Evolutionary conservation across 2,329 filamentous ascomycete genomes (phyloP), one percentile per base, ranked within the genome.

Genomic region (Didymosphaeria variabile): DNA sequence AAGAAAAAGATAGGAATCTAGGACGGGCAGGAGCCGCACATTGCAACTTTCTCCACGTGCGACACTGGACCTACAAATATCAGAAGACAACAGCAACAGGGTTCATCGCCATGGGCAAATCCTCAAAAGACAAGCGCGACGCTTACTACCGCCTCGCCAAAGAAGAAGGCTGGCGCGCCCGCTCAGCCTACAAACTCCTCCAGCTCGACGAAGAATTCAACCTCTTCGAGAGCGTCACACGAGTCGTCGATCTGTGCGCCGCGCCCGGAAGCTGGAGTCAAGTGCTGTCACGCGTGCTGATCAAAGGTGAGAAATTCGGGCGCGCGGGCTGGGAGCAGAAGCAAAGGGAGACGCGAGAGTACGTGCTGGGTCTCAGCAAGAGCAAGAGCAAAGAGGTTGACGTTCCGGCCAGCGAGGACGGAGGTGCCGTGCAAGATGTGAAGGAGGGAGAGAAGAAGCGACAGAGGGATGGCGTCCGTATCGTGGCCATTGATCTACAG

Each of bases 191-290:
- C 84, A 99, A 99, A 80, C 87, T 99, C 26, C 88, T 99, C 13
- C 95, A 99, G 79, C 88, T 99, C 26, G 94, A 99, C 77, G 93
- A 87, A 88, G 93, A 97, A 82, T 99, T 98, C 81, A 91, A 97
- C 73, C 87, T 99, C 12, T 97, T 99, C 78, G 87, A 91, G 68
- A 88, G 90, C 71, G 94, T 98, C 51, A 94, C 92, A 2, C 87
- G 95, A 38, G 95, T 99, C 1, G 94, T 99, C 17, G 95, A 99
- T 77, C 85, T 99, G 21, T 99, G 95, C 75, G 95, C 95, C 34
- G 95, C 95, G 0, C 95, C 95, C 0, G 95, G 95, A 31, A 97
- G 93, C 73, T 99, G 95, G 95, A 97, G 93, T 51, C 95, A 99
- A 79, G 95, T 99, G 0, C 86, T 99, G 15, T 98, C 94, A 13